Conservation (phyloP, 306 rosid genomes). For the Amphicarpaea edgeworthii region DNA sequence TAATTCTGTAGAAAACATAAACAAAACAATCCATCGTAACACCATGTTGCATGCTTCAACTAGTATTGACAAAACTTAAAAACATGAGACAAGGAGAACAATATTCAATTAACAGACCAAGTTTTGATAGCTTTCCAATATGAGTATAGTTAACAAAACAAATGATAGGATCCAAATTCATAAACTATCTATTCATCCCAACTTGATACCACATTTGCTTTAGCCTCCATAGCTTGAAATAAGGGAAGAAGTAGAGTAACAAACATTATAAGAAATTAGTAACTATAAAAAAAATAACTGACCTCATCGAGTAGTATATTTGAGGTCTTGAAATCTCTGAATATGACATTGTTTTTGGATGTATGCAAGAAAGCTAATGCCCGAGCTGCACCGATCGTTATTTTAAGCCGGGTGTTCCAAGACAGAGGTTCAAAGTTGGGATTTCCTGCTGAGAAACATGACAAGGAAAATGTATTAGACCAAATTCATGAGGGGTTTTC, state of each 20-base stretch:
- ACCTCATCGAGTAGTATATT: slow-evolving; percentile 89
- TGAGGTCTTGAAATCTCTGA: slow-evolving; percentile 91
- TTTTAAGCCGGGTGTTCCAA: slow-evolving; percentile 74
- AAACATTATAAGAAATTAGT: slow-evolving; percentile 14
- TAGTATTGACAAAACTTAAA: not conserved
- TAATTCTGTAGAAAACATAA: slow-evolving; percentile 55
- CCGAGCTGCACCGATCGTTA: slow-evolving; percentile 83
- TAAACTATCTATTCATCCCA: not conserved
- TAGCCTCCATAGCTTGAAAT: slow-evolving; percentile 4
- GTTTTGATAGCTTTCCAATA: slow-evolving; percentile 1
- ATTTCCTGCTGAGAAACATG: slow-evolving; percentile 56
- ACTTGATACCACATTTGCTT: slow-evolving; percentile 27
- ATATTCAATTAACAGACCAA: not conserved
- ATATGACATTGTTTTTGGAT: slow-evolving; percentile 72
- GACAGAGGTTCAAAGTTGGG: slow-evolving; percentile 68
- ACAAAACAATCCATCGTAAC: slow-evolving; percentile 10
- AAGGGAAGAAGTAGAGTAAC: not conserved
- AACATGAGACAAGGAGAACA: not conserved
- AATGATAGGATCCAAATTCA: slow-evolving; percentile 13
- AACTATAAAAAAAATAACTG: slow-evolving; percentile 41
- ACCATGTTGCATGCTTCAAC: slow-evolving; percentile 9
- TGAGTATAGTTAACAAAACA: slow-evolving; percentile 1
- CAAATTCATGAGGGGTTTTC: slow-evolving; percentile 6
- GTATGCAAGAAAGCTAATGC: slow-evolving; percentile 86
- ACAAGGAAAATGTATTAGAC: slow-evolving; percentile 26